Evolutionary conservation across 495 filamentous ascomycete genomes (phyloP), one percentile per base, ranked within the genome.

Genomic region (Lophiotrema nucula): DNA sequence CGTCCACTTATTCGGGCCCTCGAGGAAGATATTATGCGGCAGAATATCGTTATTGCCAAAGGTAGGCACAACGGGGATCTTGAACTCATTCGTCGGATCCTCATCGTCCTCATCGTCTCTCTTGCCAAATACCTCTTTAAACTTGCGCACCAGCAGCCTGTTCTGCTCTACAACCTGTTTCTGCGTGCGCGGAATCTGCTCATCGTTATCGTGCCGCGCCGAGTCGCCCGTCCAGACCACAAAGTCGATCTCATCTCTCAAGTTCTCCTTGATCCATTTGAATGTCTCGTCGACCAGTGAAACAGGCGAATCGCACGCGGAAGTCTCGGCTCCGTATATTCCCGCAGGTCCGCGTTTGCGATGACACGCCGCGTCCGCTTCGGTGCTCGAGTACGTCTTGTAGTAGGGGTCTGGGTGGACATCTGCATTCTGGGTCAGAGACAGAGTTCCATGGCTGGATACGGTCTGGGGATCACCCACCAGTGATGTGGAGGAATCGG

Each of bases 141-240:
- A 93, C 67, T 89, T 88, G 53, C 82, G 72, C 4, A 90, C 86
- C 45, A 96, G 77, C 62, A 83, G 76, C 26, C 80, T 69, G 69
- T 99, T 99, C 51, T 88, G 77, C 35, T 81, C 70, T 2, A 92
- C 68, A 13, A 99, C 84, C 69, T 97, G 86, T 11, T 78, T 72
- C 35, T 81, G 74, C 16, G 76, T 87, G 46, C 93, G 86, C 16
- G 93, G 93, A 16, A 88, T 81, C 35, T 81, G 69, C 68, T 92
- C 90, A 67, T 98, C 93, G 72, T 87, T 95, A 71, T 97, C 93
- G 70, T 98, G 93, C 56, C 95, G 83, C 26, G 90, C 92, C 19
- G 89, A 95, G 70, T 99, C 93, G 52, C 93, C 93, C 0, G 95
- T 97, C 95, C 95, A 99, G 47, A 99, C 77, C 35, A 97, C 86